Evolutionary conservation across 2,329 filamentous ascomycete species (phyloP).

Genomic region (Tolypocladium inflatum): DNA sequence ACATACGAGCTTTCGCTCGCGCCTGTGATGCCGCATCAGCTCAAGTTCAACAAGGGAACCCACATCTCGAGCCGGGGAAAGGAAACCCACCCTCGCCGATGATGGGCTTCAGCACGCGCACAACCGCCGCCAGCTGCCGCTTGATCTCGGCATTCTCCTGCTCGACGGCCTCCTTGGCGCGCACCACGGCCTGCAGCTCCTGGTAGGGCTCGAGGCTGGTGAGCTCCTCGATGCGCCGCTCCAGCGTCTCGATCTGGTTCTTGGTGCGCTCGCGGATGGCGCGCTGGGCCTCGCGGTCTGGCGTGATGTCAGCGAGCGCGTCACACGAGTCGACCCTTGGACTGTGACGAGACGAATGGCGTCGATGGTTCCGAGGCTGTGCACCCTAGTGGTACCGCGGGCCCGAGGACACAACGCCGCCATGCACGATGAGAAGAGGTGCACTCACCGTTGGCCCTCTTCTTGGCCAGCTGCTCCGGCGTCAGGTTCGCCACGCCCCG

Average conservation of each 20-base stretch:
- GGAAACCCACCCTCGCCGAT: conserved; percentile 22
- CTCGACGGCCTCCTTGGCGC: conserved; percentile 68
- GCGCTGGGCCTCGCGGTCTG: conserved; percentile 77
- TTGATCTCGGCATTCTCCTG: conserved; percentile 74
- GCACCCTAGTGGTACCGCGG: background rate
- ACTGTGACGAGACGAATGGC: no score
- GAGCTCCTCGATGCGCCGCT: conserved; percentile 64
- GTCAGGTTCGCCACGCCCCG: conserved; percentile 55
- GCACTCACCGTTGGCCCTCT: conserved; percentile 45
- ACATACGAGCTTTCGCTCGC: conserved; percentile 8
- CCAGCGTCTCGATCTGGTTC: conserved; percentile 66
- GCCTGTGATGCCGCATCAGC: background rate
- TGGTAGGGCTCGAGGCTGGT: conserved; percentile 74
- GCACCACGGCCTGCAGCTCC: conserved; percentile 67
- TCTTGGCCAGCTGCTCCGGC: conserved; percentile 64
- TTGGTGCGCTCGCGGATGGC: conserved; percentile 78
- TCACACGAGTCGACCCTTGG: no score
- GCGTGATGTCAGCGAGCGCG: background rate
- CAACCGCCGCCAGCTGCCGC: conserved; percentile 53
- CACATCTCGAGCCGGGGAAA: background rate
- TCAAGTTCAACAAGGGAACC: background rate
- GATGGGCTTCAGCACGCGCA: conserved; percentile 55
- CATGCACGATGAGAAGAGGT: background rate
- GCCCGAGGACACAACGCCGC: background rate
- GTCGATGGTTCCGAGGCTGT: no score